Percentiles rank a stretch among this genome's conserved stretches.
phyloP scores from a whole-genome alignment of 208 protist genomes.

The Naegleria gruberi region DNA sequence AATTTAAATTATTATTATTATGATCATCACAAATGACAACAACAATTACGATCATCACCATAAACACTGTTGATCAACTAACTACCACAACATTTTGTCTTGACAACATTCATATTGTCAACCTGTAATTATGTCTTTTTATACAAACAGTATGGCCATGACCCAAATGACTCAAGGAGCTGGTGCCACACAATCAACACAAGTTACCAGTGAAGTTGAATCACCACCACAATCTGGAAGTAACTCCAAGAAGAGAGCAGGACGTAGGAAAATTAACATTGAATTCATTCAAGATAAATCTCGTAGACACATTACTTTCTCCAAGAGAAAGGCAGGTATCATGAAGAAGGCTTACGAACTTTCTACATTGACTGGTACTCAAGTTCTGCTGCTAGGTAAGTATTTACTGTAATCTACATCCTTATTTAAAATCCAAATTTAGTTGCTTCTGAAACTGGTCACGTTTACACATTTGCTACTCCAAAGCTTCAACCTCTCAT shows the following conservation, averaged over 20 bases:
- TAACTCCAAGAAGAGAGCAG: conserved; percentile 13
- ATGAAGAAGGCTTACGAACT: conserved; percentile 74
- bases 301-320: conserved; percentile 65
- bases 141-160: no score
- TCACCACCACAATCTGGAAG: neutral
- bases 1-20: no score
- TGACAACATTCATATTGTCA: no score
- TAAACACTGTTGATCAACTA: no score
- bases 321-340: conserved; percentile 62
- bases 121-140: no score
- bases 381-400: conserved; percentile 62
- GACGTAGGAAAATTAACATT: conserved; percentile 63
- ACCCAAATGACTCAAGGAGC: neutral
- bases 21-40: no score
- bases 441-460: conserved; percentile 53
- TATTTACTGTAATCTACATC: neutral
- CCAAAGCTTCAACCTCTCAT: conserved; percentile 67
- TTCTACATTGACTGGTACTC: conserved; percentile 61
- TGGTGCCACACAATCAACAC: neutral
- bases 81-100: no score
- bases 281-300: conserved; percentile 71
- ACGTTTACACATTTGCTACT: conserved; percentile 72
- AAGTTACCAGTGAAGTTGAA: neutral
- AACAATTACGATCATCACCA: no score
- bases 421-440: neutral